Percentiles rank a stretch among this genome's conserved stretches.
Conservation (phyloP, 164 flowering plant species). For the Stephania cephalantha region DNA sequence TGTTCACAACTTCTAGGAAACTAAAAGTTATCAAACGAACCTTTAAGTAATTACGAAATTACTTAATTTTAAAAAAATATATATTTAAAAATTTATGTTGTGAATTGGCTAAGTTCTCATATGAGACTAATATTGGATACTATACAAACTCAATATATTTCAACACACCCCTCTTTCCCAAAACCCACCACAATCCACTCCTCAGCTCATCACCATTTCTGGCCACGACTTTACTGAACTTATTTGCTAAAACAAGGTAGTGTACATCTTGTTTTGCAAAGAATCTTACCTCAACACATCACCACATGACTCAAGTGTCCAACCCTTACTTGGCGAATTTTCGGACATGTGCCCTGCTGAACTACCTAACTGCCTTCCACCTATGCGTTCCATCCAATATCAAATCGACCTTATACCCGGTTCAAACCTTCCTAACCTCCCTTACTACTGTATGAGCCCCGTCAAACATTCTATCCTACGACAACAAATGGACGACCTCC, state of each 20-base stretch:
- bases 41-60: too few species aligned
- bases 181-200: too few species aligned
- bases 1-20: too few species aligned
- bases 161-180: too few species aligned
- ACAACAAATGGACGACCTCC: background rate
- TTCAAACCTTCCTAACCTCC: conserved; percentile 2
- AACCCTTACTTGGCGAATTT: background rate
- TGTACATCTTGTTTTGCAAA: background rate
- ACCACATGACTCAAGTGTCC: background rate
- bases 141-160: too few species aligned
- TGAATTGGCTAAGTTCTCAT: too few species aligned
- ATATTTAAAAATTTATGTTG: too few species aligned
- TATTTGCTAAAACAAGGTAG: too few species aligned
- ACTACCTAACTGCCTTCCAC: background rate
- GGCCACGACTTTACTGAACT: background rate
- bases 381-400: background rate
- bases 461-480: background rate
- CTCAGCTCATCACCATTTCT: background rate
- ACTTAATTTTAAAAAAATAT: too few species aligned
- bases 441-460: background rate
- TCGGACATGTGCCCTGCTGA: background rate
- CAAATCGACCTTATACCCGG: background rate
- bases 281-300: background rate
- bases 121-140: too few species aligned
- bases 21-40: too few species aligned